Evolutionary conservation across 306 rosid species (phyloP), one percentile per base, ranked within the genome.

Genomic region (Lathyrus oleraceus): DNA sequence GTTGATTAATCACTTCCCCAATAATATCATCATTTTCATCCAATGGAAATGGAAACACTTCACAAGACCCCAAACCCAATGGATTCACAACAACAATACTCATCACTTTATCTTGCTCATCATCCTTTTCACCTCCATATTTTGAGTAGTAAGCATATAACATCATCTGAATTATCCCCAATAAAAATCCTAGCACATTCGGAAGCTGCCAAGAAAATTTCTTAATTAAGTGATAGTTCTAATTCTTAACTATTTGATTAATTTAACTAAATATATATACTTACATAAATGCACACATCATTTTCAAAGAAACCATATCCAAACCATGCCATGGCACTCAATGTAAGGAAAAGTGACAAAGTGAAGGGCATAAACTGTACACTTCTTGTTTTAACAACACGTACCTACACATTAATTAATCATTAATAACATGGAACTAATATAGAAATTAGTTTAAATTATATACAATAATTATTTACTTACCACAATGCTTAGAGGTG

Each of bases 321-420:
- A 19, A 94, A 86, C 99, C 97, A 94, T 79, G 74, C 70, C 2
- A 88, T 19, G 21, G 95, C 96, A 67, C 96, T 94, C 63, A 94
- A 14, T 28, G 97, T 87, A 6, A 88, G 95, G 83, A 73, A 88
- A 69, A 85, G 81, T 8, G 97, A 91, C 19, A 94, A 63, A 19
- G 14, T 17, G 71, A 91, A 81, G 14, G 97, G 91, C 96, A 91
- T 91, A 58, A 74, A 91, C 36, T 91, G 82, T 1, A 86, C 88
- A 45, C 99, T 94, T 53, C 61, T 87, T 3, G 97, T 86, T 70
- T 81, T 68, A 38, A 87, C 74, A 0, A 94, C 99, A 4, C 68
- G 85, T 40, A 82, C 80, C 96, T 91, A 76, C 60, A 81, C 6
- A 23, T 6, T 8, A 59, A 58, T 7, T 30, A 59, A 30, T 14